Conservation (phyloP, 768 basidiomycete genomes). For the Suillus brevipes region DNA sequence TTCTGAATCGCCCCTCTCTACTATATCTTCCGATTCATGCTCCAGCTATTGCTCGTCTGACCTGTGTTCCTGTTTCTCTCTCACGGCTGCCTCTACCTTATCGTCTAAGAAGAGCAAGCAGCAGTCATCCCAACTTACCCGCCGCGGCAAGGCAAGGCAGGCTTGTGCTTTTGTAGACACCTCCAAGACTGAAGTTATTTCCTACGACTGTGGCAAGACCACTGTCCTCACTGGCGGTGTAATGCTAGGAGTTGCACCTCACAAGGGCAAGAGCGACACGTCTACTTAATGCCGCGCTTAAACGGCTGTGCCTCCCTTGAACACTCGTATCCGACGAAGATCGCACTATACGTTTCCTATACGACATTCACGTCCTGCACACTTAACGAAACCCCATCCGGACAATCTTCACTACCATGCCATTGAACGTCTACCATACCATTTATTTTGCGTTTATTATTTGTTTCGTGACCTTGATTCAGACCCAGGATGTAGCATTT, state of each 20-base stretch:
- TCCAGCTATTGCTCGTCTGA: conserved; percentile 65
- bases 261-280: conserved; percentile 29
- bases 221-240: conserved; percentile 86
- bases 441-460: conserved; percentile 24
- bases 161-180: conserved; percentile 72
- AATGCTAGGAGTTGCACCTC: conserved; percentile 63
- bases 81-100: conserved; percentile 55
- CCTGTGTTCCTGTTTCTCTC: conserved; percentile 72
- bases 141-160: conserved; percentile 67
- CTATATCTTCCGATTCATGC: conserved; percentile 51
- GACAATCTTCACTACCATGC: conserved; percentile 28
- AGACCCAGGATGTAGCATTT: conserved; percentile 26
- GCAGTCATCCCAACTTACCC: conserved; percentile 54
- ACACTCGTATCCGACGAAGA: background rate
- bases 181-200: conserved; percentile 75
- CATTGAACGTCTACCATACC: conserved; percentile 32
- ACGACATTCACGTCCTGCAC: conserved; percentile 24
- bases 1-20: conserved; percentile 59
- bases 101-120: conserved; percentile 42
- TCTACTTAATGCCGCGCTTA: conserved; percentile 57
- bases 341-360: conserved; percentile 11
- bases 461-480: conserved; percentile 19
- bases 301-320: conserved; percentile 15
- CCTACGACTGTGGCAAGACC: conserved; percentile 86
- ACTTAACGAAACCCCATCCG: conserved; percentile 24